Percentiles rank a stretch among this genome's conserved stretches.
Conservation (phyloP, 257 asterid genomes). For the Parsonsia alboflavescens region DNA sequence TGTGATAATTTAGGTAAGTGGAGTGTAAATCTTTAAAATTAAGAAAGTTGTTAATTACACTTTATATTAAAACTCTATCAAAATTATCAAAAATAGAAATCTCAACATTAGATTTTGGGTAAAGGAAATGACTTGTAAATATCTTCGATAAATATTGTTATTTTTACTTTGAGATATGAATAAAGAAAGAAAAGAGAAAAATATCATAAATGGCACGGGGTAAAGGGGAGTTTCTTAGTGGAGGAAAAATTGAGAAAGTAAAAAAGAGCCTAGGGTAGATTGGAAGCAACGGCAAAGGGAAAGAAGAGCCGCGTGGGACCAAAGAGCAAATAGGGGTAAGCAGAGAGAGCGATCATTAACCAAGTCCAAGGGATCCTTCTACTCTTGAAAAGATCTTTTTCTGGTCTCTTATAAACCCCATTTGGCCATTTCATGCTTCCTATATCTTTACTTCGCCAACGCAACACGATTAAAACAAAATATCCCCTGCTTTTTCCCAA, state of each 20-base stretch:
- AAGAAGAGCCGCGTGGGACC: slow-evolving; percentile 63
- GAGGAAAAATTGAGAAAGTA: background rate
- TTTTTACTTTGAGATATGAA: background rate
- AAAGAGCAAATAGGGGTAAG: background rate
- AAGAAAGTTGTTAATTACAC: too few species aligned
- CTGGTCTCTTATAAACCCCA: slow-evolving; percentile 34
- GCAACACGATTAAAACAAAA: background rate
- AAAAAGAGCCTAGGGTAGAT: slow-evolving; percentile 37
- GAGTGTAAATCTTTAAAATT: too few species aligned
- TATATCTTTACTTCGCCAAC: background rate
- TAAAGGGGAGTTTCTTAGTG: slow-evolving; percentile 3
- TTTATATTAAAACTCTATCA: too few species aligned
- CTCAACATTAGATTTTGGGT: too few species aligned
- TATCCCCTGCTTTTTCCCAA: slow-evolving; percentile 6
- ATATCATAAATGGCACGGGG: too few species aligned
- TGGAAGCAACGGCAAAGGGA: slow-evolving; percentile 41
- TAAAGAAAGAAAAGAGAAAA: too few species aligned
- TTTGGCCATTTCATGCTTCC: slow-evolving; percentile 10
- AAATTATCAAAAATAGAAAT: too few species aligned
- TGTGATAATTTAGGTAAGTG: too few species aligned
- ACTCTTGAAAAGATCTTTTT: slow-evolving; percentile 28
- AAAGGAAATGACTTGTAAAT: too few species aligned
- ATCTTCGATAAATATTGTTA: background rate
- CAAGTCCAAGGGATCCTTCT: slow-evolving; percentile 25
- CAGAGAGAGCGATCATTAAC: slow-evolving; percentile 23